Percentiles rank a stretch among this genome's conserved stretches.
These are phyloP conservation scores for Penicillium brevicompactum DNA, from an alignment of 2,329 filamentous ascomycete genomes.

Conservation along the genomic window DNA sequence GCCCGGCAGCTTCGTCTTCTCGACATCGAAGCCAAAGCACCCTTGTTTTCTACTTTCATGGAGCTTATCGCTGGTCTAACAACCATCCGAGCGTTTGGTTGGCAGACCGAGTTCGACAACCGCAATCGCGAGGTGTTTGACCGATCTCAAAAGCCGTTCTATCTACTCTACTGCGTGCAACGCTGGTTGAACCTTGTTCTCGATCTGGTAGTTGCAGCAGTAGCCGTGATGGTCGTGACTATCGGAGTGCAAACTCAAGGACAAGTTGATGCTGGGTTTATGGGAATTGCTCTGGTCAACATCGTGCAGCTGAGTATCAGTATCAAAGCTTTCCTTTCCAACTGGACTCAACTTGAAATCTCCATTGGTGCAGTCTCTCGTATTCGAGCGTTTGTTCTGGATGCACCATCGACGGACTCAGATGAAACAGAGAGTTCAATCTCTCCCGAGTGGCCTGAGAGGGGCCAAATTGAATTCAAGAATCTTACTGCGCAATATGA, in stretches of 20 bases:
- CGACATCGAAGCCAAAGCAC: slow-evolving; percentile 21
- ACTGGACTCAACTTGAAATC: not conserved
- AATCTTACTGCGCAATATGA: not conserved
- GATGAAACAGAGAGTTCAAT: not conserved
- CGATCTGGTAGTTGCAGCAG: not conserved
- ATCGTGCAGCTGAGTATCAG: not conserved
- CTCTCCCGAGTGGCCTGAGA: not conserved
- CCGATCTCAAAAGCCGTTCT: slow-evolving; percentile 22
- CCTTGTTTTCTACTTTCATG: slow-evolving; percentile 16
- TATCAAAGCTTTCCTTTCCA: not conserved
- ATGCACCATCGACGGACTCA: not conserved
- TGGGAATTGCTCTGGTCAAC: not conserved
- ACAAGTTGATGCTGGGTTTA: not conserved
- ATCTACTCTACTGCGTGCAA: slow-evolving; percentile 24
- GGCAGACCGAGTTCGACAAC: slow-evolving; percentile 2
- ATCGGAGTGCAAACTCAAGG: not conserved
- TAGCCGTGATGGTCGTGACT: not conserved
- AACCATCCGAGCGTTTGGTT: slow-evolving; percentile 19
- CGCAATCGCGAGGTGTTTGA: slow-evolving; percentile 9
- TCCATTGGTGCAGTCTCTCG: not conserved
- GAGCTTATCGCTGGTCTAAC: slow-evolving; percentile 13
- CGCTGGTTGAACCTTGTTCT: slow-evolving; percentile 24
- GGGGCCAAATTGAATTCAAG: not conserved
- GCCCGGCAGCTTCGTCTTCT: slow-evolving; percentile 57
- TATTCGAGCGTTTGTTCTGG: not conserved